phyloP scores from a whole-genome alignment of 805 yeast genomes.

The Ogataea glucozyma region DNA sequence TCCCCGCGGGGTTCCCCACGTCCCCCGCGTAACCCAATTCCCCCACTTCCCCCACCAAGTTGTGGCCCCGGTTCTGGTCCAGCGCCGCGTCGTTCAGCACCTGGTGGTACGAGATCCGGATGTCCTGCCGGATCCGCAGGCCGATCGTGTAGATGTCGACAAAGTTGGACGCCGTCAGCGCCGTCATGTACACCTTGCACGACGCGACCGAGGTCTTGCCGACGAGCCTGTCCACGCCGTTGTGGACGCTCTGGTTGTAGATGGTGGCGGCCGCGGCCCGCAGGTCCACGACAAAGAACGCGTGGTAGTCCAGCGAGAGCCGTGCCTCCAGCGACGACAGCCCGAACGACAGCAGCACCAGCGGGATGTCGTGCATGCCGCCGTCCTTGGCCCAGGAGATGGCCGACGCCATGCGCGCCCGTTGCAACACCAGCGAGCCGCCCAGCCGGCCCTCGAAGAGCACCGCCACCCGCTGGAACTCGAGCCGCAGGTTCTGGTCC shows the following conservation, averaged over 20 bases:
- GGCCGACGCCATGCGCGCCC: conserved; percentile 58
- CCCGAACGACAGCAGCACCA: conserved; percentile 62
- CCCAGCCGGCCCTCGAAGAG: conserved; percentile 77
- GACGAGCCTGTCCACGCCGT: conserved; percentile 60
- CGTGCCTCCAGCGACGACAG: conserved; percentile 57
- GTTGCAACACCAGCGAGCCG: conserved; percentile 56
- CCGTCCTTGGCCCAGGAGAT: conserved; percentile 64
- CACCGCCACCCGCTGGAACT: conserved; percentile 53
- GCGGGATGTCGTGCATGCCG: conserved; percentile 55
- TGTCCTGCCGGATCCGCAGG: conserved; percentile 71
- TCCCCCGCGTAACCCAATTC: too few relatives aligned
- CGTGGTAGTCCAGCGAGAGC: conserved; percentile 80
- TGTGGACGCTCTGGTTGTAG: conserved; percentile 62
- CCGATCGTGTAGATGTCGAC: conserved; percentile 75
- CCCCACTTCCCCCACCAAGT: neutral
- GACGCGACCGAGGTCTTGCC: conserved; percentile 51
- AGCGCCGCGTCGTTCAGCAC: conserved; percentile 62
- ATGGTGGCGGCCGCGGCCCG: conserved; percentile 52
- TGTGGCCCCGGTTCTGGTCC: conserved; percentile 6
- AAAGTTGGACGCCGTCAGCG: conserved; percentile 81
- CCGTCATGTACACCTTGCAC: conserved; percentile 68
- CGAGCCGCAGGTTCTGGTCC: conserved; percentile 69
- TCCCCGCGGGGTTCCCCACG: too few relatives aligned
- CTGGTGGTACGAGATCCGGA: conserved; percentile 69
- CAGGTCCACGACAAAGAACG: conserved; percentile 66